phyloP scores from a whole-genome alignment of 169 alveolate genomes.

The Plasmodium gonderi region DNA sequence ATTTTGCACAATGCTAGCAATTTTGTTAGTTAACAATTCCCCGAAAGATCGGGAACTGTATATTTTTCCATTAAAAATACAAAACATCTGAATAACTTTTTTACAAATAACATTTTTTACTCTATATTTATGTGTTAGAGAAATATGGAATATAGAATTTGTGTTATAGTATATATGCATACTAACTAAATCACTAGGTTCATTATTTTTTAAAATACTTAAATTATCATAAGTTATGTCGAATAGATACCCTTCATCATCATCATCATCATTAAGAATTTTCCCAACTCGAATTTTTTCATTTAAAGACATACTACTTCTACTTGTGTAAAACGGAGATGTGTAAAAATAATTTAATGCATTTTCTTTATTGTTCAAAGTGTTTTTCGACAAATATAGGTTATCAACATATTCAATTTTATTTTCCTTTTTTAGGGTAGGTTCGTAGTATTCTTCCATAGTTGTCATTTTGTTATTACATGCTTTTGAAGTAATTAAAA shows the following conservation, averaged over 20 bases:
- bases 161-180: constrained; percentile 63
- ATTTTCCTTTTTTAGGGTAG: constrained; percentile 42
- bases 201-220: constrained; percentile 31
- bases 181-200: constrained; percentile 43
- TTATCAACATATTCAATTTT: constrained; percentile 72
- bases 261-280: constrained; percentile 50
- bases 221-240: constrained; percentile 55
- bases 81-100: constrained; percentile 41
- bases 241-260: constrained; percentile 62
- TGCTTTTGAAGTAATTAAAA: too few species aligned
- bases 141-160: constrained; percentile 56
- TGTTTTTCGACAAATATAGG: constrained; percentile 40
- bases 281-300: constrained; percentile 63
- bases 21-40: constrained; percentile 63
- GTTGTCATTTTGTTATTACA: background rate
- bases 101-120: constrained; percentile 23
- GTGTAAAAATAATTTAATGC: constrained; percentile 72
- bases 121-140: constrained; percentile 44
- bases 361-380: constrained; percentile 54
- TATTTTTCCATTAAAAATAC: constrained; percentile 68
- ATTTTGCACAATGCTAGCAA: constrained; percentile 50
- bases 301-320: constrained; percentile 39
- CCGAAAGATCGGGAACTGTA: constrained; percentile 66
- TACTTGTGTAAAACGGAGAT: constrained; percentile 63
- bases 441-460: constrained; percentile 47